Base-by-base conservation (phyloP, 306 rosid species). In the Potentilla sterilis region DNA sequence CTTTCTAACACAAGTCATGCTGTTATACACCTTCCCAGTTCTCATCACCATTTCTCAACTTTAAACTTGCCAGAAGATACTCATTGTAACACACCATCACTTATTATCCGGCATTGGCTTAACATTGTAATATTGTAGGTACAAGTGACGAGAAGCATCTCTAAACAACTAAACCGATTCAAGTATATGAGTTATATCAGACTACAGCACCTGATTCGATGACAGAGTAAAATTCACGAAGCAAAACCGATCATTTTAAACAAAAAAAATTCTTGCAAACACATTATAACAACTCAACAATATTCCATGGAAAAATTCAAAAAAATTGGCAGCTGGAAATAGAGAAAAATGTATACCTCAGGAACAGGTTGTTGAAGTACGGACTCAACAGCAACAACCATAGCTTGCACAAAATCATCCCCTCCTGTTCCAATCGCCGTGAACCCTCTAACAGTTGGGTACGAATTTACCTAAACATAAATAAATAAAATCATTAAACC, bases 371-470 rank as follows among this genome's bases (percentile, higher is more conserved):
- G 79, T 62, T 92, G 91, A 72, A 90, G 85, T 49, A 92, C 97
- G 43, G 97, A 92, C 75, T 92, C 97, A 10, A 92, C 97, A 1
- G 97, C 97, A 76, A 92, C 87, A 42, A 92, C 91, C 97, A 92
- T 92, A 51, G 97, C 87, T 71, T 90, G 96, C 81, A 92, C 97
- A 70, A 92, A 92, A 62, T 92, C 97, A 61, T 92, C 94, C 19
- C 96, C 96, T 73, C 97, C 97, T 1, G 93, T 92, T 75, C 98
- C 99, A 69, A 96, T 96, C 4, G 99, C 99, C 6, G 99, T 96
- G 70, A 96, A 96, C 2, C 96, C 97, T 85, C 98, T 66, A 70
- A 83, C 97, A 35, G 96, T 91, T 47, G 99, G 98, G 76, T 96
- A 96, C 34, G 98, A 90, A 71, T 96, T 96, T 52, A 92, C 98